Base-by-base conservation (phyloP, 1,284 basidiomycete species). In the Boletus smithii region DNA sequence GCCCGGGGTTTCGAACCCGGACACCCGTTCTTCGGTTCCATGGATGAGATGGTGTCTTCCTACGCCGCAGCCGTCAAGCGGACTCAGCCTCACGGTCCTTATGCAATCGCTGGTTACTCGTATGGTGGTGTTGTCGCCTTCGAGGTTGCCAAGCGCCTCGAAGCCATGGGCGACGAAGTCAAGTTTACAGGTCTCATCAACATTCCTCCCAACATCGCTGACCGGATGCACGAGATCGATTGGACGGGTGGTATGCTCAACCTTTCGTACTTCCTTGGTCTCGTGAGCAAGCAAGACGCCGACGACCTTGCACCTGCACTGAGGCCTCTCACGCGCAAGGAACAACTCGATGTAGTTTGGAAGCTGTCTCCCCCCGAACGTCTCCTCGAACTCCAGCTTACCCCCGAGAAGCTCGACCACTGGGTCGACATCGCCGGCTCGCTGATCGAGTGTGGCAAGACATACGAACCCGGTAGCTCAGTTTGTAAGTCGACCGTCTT, bases 121-220 rank as follows among this genome's bases (percentile, higher is more conserved):
- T 77, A 73, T 41, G 76, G 75, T 30, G 75, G 75, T 34, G 71
- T 71, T 26, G 67, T 73, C 3, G 73, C 73, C 8, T 77, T 73
- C 45, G 74, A 78, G 52, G 66, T 77, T 11, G 68, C 66, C 13
- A 73, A 74, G 53, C 55, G 57, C 20, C 65, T 78, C 24, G 68
- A 70, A 53, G 54, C 54, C 1, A 60, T 59, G 49, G 69, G 71
- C 1, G 68, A 68, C 11, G 55, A 60, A 27, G 71, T 75, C 23
- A 63, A 65, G 10, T 75, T 72, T 57, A 58, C 70, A 1, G 73
- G 73, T 38, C 60, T 73, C 4, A 60, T 74, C 55, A 73, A 74
- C 49, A 63, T 75, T 11, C 73, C 73, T 1, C 73, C 73, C 0
- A 55, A 71, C 53, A 72, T 75, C 46, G 65, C 69, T n/a, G 65